Base-by-base conservation (phyloP, 1,139 yeast species). In the Blastobotrys buckinghamii region DNA sequence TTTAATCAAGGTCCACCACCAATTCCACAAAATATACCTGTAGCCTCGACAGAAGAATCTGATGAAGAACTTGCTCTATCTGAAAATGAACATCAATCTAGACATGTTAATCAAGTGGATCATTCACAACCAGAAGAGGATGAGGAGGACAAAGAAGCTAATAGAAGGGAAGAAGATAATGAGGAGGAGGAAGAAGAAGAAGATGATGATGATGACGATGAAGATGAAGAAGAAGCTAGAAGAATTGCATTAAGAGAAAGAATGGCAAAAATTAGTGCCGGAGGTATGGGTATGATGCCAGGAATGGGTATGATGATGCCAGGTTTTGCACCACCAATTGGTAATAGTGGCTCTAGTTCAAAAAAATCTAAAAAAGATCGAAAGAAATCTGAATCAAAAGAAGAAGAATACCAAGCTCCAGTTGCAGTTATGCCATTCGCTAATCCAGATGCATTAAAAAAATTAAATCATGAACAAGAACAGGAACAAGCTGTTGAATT, bases 261-360 rank as follows among this genome's bases (percentile, higher is more conserved):
- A 56, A 92, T 92, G 97, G 98, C 99, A 17, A 88, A 84, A 59
- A 77, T 94, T 24, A 86, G 97, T 0, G 49, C 43, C 19, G 90
- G 90, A 16, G 96, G 96, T 13, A 83, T 95, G 63, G 94, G 94
- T 66, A 76, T 57, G 83, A 83, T 45, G 70, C 76, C 66, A 71
- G 81, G 73, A 50, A 71, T 61, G 69, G 78, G 61, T 39, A 61
- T 65, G 61, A 29, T 26, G 19, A 38, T 38, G 41, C 57, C 60
- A 6, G 68, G 60, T 10, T 55, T 66, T 10, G 56, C 61, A 38
- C 62, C 73, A n/a, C 59, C 59, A 26, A 60, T 73, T 1, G 56
- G 70, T 10, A 32, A 39, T 1, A 57, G 62, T 2, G n/a, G n/a
- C n/a, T 37, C 32, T 4, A 19, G 41, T 15, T 34, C 61, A 2